These are phyloP conservation scores for Aegilops tauschii DNA, from an alignment of 176 grass and related monocot genomes.

Conservation along the genomic window DNA sequence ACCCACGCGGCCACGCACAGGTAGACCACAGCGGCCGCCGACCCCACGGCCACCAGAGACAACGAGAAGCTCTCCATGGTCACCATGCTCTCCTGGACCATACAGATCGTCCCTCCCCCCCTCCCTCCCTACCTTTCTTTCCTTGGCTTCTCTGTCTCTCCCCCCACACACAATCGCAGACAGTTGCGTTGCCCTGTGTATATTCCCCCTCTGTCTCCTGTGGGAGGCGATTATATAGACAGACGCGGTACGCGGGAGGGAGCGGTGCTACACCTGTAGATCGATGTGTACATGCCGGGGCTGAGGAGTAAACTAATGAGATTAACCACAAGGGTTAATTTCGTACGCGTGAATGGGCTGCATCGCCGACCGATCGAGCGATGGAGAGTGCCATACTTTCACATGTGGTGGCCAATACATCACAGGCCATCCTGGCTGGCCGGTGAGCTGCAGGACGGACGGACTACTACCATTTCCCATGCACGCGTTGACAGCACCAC, in stretches of 20 bases:
- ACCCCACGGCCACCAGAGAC: slow-evolving; percentile 17
- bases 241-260: background rate
- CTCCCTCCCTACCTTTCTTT: background rate
- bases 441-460: too few relatives aligned
- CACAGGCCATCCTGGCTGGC: background rate
- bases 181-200: background rate
- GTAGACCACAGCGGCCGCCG: background rate
- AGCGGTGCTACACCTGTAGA: background rate
- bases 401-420: background rate
- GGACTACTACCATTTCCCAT: background rate
- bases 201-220: background rate
- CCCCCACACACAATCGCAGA: background rate
- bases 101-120: background rate
- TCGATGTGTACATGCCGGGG: background rate
- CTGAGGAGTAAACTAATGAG: background rate
- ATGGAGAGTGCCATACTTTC: background rate
- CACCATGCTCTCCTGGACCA: slow-evolving; percentile 14
- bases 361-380: background rate
- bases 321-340: background rate
- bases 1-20: slow-evolving; percentile 46
- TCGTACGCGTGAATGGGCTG: background rate
- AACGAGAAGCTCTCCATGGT: slow-evolving; percentile 30
- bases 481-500: background rate
- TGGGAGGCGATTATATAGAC: slow-evolving; percentile 19
- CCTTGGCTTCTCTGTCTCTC: background rate